A percentile compares a stretch with the other conserved stretches of the same genome.
These are phyloP conservation scores for Pestalotiopsis sp. DNA, from an alignment of 2,329 filamentous ascomycete species.

Conservation along the genomic window DNA sequence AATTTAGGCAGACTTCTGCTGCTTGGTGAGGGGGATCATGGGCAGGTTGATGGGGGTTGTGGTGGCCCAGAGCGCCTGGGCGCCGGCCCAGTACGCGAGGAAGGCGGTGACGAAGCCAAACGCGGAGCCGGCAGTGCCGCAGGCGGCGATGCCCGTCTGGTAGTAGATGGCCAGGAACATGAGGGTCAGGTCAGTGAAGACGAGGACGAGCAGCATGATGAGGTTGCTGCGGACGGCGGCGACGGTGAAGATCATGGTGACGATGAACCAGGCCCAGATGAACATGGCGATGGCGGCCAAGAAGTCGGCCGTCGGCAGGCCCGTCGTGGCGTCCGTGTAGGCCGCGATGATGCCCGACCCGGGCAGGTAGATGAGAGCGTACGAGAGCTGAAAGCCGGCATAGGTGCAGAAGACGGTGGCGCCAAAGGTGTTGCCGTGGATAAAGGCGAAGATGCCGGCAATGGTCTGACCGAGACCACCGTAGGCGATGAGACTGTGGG, in stretches of 20 bases:
- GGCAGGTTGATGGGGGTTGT: not conserved
- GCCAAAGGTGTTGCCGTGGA: constrained; percentile 32
- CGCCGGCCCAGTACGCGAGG: constrained; percentile 1
- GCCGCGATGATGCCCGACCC: constrained; percentile 37
- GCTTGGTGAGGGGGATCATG: constrained; percentile 1
- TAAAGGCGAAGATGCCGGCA: constrained; percentile 27
- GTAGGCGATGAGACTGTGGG: constrained; percentile 36
- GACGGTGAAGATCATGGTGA: constrained; percentile 10
- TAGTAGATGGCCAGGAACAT: not conserved
- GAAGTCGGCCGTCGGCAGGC: constrained; percentile 26
- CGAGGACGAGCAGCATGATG: constrained; percentile 6
- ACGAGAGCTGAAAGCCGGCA: constrained; percentile 41
- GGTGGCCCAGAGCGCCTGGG: not conserved
- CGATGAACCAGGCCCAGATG: constrained; percentile 75
- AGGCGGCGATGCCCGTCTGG: constrained; percentile 4
- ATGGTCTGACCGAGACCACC: constrained; percentile 33
- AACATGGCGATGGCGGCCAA: constrained; percentile 69
- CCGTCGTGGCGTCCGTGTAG: constrained; percentile 35
- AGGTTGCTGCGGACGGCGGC: constrained; percentile 8
- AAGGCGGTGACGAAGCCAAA: constrained; percentile 6
- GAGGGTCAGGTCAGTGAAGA: constrained; percentile 6
- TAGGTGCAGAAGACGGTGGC: constrained; percentile 41
- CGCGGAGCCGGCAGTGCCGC: not conserved
- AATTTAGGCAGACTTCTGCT: not conserved
- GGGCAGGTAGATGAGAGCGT: constrained; percentile 40